A percentile compares a stretch with the other conserved stretches of the same genome.
phyloP scores from a whole-genome alignment of 768 basidiomycete genomes.

The Hygrophoropsis aurantiaca region DNA sequence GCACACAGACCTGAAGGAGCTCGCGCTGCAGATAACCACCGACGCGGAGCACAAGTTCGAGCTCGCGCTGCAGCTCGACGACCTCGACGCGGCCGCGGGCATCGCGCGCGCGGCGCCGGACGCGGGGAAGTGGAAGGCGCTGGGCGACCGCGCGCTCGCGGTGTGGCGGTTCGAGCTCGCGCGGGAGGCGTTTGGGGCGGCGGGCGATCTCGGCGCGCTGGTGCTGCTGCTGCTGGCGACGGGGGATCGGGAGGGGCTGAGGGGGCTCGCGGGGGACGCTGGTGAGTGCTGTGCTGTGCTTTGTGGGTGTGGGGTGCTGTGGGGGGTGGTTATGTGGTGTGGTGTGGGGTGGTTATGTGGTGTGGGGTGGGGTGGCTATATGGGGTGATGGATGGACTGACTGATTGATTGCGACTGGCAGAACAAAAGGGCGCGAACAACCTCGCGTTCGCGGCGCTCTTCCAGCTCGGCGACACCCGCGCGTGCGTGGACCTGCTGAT shows the following conservation, averaged over 20 bases:
- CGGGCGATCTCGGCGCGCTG: constrained; percentile 85
- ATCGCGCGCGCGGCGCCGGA: constrained; percentile 74
- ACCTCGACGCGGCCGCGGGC: constrained; percentile 82
- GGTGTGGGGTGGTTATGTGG: background rate
- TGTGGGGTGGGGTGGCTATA: no score
- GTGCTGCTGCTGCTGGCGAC: constrained; percentile 80
- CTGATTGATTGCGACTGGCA: constrained; percentile 22
- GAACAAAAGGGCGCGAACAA: constrained; percentile 85
- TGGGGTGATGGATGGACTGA: background rate
- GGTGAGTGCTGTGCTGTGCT: constrained; percentile 37
- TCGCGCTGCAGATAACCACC: constrained; percentile 87
- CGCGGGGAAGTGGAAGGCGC: constrained; percentile 82
- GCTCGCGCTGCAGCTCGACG: constrained; percentile 84
- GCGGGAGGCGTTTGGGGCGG: constrained; percentile 83
- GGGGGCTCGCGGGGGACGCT: constrained; percentile 62
- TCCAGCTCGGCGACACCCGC: constrained; percentile 80
- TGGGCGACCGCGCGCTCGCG: constrained; percentile 89
- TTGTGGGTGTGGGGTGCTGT: background rate
- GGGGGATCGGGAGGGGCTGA: constrained; percentile 74
- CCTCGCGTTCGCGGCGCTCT: constrained; percentile 85
- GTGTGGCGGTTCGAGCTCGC: constrained; percentile 96
- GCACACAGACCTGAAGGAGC: constrained; percentile 87
- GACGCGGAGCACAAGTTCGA: constrained; percentile 98
- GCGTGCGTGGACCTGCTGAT: constrained; percentile 82
- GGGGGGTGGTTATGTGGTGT: background rate